Base-by-base conservation (phyloP, 1,139 yeast genomes). In the Diutina pseudorugosa region DNA sequence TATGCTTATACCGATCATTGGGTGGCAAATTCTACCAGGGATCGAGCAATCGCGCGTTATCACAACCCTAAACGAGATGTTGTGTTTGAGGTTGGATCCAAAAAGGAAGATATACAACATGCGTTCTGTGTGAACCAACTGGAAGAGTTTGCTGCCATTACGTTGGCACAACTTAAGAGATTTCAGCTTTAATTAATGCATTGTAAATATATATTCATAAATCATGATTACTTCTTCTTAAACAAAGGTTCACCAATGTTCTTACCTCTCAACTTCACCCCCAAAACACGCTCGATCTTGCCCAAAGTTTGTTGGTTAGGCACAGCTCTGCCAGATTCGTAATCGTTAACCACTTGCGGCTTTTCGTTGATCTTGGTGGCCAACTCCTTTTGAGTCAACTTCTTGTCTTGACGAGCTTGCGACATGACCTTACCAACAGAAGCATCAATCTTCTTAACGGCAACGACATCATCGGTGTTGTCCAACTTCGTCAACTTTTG, bases 321-420 rank as follows among this genome's bases (percentile, higher is more conserved):
- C 59, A 87, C 82, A 52, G 96, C 98, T 67, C 96, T 82, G 55
- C 96, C 98, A 53, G 95, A 90, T 73, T 93, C 98, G 71, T 93
- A 93, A 66, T 93, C 98, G 71, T 90, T 91, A 64, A 93, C 83
- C 56, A 93, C 88, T 59, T 85, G 89, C 55, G 98, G 97, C 75
- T 93, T 93, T 73, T 93, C 98, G 68, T 90, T 91, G 65, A 93
- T 80, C 68, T 84, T 86, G 57, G 96, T 89, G 61, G 98, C 98
- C 63, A 93, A 78, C 61, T 93, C 98, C 77, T 93, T 93, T 71
- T 93, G 98, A 11, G 97, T 86, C 64, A 90, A 67, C 62, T 81
- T 80, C 79, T 90, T 90, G 58, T 88, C 97, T 64, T 83, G 85
- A 73, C 98, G 85, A 47, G 87, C 96, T 67, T 83, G 76, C 56